phyloP scores from a whole-genome alignment of 2,329 filamentous ascomycete species.

The Cryphonectria parasitica region DNA sequence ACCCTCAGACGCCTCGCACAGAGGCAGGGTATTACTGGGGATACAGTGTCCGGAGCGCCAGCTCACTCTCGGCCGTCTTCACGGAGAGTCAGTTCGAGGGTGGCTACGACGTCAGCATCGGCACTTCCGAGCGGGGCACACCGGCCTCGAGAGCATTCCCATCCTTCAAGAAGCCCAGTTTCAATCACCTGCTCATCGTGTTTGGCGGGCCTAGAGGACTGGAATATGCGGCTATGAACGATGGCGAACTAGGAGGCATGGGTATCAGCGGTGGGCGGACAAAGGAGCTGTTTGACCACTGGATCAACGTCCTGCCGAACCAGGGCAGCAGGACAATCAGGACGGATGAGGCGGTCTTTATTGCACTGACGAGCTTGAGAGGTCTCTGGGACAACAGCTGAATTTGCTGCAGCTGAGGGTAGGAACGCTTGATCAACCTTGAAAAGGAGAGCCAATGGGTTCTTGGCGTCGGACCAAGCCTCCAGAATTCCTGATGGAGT shows the following conservation, averaged over 20 bases:
- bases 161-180: constrained; percentile 48
- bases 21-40: constrained; percentile 88
- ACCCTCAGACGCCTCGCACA: constrained; percentile 70
- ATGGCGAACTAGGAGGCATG: constrained; percentile 58
- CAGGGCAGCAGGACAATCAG: constrained; percentile 83
- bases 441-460: background rate
- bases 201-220: constrained; percentile 82
- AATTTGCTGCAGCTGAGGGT: constrained; percentile 2
- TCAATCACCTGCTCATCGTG: constrained; percentile 75
- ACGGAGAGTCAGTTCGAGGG: constrained; percentile 75
- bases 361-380: constrained; percentile 72
- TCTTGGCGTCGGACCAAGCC: background rate
- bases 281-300: constrained; percentile 77
- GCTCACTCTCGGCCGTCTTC: constrained; percentile 72
- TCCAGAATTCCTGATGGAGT: background rate
- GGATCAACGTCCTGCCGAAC: constrained; percentile 79
- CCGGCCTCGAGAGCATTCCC: constrained; percentile 53
- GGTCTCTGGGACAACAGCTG: constrained; percentile 53
- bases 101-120: constrained; percentile 82
- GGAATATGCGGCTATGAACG: constrained; percentile 72
- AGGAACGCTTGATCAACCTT: too few relatives aligned
- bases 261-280: constrained; percentile 68
- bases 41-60: constrained; percentile 69
- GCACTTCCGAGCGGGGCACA: constrained; percentile 77
- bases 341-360: constrained; percentile 82